Base-by-base conservation (phyloP, 768 basidiomycete species). In the Lentinula aciculospora region DNA sequence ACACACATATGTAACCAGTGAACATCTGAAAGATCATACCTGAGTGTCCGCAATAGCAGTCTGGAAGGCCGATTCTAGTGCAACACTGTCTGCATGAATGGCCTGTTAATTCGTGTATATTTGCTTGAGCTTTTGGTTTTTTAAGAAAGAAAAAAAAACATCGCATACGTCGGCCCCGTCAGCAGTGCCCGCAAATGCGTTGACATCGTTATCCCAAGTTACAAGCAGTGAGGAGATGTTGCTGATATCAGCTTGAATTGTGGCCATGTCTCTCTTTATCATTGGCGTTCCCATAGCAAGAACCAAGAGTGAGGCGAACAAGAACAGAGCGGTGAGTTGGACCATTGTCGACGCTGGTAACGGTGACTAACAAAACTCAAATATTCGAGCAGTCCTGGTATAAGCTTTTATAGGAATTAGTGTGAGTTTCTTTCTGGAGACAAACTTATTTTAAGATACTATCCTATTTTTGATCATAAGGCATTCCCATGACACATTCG, bases 191-290 rank as follows among this genome's bases (percentile, higher is more conserved):
- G 19, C n/a, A 8, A 50, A 50, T 1, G 49, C 28, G 15, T 50
- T 50, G 49, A 50, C 49, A 34, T 29, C 49, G 49, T 50, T 50
- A 29, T 50, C 49, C 49, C 49, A 50, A 36, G 49, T 50, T 4
- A 50, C 49, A 50, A 50, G 49, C 49, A 50, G 32, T 21, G 49
- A 31, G 10, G 49, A 50, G n/a, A 50, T 50, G 19, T 50, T 50
- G 17, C 15, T 50, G 29, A 50, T 50, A 50, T 50, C 49, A 21
- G 15, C 19, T 23, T 50, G 49, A 36, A 50, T 50, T 34, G 49
- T 50, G 6, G 49, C 49, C 49, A 50, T 50, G 49, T 50, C 49
- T 29, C 49, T 50, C 29, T 50, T 44, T 19, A 44, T 50, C 17
- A 50, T 5, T n/a, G 49, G 49, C n/a, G 49, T 50, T 8, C 29